phyloP scores from a whole-genome alignment of 2,329 filamentous ascomycete genomes.

The Talaromyces albobiverticillius region DNA sequence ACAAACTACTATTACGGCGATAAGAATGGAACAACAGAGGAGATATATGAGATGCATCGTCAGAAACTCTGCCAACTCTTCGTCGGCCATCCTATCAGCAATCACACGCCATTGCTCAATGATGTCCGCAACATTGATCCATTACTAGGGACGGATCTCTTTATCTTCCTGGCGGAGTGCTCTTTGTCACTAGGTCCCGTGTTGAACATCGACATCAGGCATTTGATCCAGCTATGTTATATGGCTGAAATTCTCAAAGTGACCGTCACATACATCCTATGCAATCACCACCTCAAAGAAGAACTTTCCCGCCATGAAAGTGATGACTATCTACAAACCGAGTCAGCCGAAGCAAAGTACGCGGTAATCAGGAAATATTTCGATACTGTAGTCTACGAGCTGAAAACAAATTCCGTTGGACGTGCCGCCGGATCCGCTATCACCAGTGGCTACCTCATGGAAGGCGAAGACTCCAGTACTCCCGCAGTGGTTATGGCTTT shows the following conservation, averaged over 20 bases:
- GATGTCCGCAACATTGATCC: constrained; percentile 39
- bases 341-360: constrained; percentile 29
- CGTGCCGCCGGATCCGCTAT: constrained; percentile 33
- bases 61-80: constrained; percentile 76
- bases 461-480: constrained; percentile 34
- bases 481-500: constrained; percentile 31
- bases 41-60: constrained; percentile 66
- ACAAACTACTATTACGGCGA: constrained; percentile 51
- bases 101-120: constrained; percentile 30
- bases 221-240: constrained; percentile 82
- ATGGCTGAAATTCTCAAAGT: constrained; percentile 87
- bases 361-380: constrained; percentile 35
- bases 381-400: constrained; percentile 34
- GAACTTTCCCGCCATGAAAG: constrained; percentile 30
- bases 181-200: constrained; percentile 67
- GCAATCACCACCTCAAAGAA: constrained; percentile 35
- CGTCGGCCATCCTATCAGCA: constrained; percentile 50
- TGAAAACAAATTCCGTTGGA: constrained; percentile 35
- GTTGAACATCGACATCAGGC: constrained; percentile 69
- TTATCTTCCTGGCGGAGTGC: constrained; percentile 71
- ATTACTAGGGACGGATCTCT: constrained; percentile 36
- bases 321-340: constrained; percentile 23
- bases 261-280: constrained; percentile 54
- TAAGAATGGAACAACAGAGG: constrained; percentile 54
- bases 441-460: constrained; percentile 36